These are phyloP conservation scores for Russula sp. DNA, from an alignment of 768 basidiomycete species.

Conservation along the genomic window DNA sequence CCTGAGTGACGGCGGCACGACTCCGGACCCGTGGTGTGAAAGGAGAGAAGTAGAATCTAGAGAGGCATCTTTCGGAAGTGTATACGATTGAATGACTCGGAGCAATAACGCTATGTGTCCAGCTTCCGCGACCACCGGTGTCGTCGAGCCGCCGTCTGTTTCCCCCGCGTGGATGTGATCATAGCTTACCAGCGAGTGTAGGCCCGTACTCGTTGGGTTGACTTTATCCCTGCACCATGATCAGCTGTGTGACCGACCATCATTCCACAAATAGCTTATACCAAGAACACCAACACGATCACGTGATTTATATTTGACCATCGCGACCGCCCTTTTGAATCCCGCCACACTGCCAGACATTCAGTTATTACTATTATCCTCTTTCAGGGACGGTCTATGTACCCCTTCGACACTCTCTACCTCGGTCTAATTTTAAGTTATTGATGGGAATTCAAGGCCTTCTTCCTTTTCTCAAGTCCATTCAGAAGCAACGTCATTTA, in stretches of 20 bases:
- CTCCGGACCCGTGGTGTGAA: background rate
- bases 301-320: background rate
- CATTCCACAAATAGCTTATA: too few species aligned
- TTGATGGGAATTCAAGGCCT: conserved; percentile 90
- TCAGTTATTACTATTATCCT: background rate
- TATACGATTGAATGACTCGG: background rate
- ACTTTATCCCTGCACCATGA: too few species aligned
- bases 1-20: background rate
- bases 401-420: background rate
- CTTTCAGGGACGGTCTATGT: background rate
- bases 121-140: background rate
- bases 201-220: too few species aligned
- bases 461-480: conserved; percentile 84
- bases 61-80: background rate
- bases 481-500: conserved; percentile 71
- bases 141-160: background rate
- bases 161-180: background rate
- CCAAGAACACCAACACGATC: conserved; percentile 10
- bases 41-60: background rate
- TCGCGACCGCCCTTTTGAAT: background rate
- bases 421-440: background rate
- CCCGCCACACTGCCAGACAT: background rate
- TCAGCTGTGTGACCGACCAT: background rate
- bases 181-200: background rate
- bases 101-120: background rate